Evolutionary conservation across 2,329 filamentous ascomycete genomes (phyloP), one percentile per base, ranked within the genome.

Genomic region (Ampelomyces quisqualis): DNA sequence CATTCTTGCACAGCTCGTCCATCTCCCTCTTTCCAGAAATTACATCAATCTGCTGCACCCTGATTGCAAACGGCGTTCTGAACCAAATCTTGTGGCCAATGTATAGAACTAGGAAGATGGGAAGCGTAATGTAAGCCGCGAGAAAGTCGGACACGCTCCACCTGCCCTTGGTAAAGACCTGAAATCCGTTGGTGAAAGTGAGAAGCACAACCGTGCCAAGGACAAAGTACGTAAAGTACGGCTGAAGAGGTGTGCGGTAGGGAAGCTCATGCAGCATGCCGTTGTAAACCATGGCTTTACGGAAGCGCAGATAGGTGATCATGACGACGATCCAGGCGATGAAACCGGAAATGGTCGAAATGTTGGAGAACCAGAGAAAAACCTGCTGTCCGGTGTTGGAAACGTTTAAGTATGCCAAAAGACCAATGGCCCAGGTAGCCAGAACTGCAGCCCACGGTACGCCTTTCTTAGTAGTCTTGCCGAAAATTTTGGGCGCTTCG

Each of bases 351-450:
- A 76, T 74, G 44, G 76, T 86, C 14, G 80, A 84, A 43, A 88
- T 79, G 62, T 85, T 86, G 52, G 80, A 76, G 63, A 88, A 85
- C 81, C 85, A 88, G 33, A 73, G 73, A 62, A 88, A 88, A 9
- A 77, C 65, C 17, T 71, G 68, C 4, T 69, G 66, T 3, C 71
- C 71, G 14, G 63, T 70, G 46, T 65, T 73, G 19, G 69, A 72
- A 14, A 74, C 69, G 42, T 76, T 77, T 14, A 79, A 65, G 44
- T 75, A 79, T 1, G 74, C 70, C 11, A 78, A 68, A 0, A 69
- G 60, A 8, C 70, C 69, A 42, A 77, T 71, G 9, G 69, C 40
- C 64, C 62, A 67, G 7, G 64, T 65, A 2, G 64, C 57, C 3
- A 67, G 45, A 13, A 73, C 70, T 35, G 65, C 66, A 6, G 58